Evolutionary conservation across 1,284 basidiomycete genomes (phyloP).

Genomic region (Irpex lacteus): DNA sequence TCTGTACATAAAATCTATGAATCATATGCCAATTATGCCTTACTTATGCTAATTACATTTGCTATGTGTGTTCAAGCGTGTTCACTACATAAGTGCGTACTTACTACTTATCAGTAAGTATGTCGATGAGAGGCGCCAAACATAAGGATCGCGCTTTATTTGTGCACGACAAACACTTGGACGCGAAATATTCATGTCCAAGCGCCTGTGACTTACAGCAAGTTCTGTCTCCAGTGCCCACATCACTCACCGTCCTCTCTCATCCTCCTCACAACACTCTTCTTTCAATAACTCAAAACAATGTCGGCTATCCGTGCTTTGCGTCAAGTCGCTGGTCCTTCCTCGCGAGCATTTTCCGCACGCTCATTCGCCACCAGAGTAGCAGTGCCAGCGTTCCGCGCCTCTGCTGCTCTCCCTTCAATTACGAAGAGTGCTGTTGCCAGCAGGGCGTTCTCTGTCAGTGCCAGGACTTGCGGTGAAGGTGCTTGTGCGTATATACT

Average conservation of each 20-base stretch:
- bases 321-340: slow-evolving; percentile 33
- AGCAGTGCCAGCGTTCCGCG: slow-evolving; percentile 22
- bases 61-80: too few relatives aligned
- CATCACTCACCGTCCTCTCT: not conserved
- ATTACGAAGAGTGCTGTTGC: slow-evolving; percentile 15
- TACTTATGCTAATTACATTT: too few relatives aligned
- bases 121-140: too few relatives aligned
- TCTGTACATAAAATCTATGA: too few relatives aligned
- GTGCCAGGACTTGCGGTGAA: slow-evolving; percentile 51
- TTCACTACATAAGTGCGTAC: too few relatives aligned
- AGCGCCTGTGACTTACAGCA: too few relatives aligned
- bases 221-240: too few relatives aligned
- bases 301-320: slow-evolving; percentile 38
- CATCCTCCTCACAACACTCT: not conserved
- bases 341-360: slow-evolving; percentile 31
- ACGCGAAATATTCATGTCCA: not conserved
- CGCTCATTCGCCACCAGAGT: slow-evolving; percentile 27
- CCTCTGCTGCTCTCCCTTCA: slow-evolving; percentile 22
- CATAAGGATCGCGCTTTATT: not conserved
- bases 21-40: too few relatives aligned
- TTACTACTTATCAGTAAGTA: too few relatives aligned
- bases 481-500: slow-evolving; percentile 54
- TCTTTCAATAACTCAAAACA: not conserved
- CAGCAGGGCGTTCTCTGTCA: slow-evolving; percentile 55
- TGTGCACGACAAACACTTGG: not conserved